Conservation (phyloP, 371 early-diverging fungal species). For the Mucor indicus region DNA sequence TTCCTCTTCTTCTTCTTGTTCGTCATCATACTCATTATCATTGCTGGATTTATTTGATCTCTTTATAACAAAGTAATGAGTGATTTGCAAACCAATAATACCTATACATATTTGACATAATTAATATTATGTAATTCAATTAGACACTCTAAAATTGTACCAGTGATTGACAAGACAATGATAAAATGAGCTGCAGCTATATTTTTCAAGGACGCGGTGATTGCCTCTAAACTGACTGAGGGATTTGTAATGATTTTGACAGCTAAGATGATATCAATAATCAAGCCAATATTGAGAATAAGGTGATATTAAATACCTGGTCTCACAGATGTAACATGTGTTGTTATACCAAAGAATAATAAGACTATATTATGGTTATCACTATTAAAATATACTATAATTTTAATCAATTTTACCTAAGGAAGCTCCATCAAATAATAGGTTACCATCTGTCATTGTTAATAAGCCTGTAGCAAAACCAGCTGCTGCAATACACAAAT, state of each 20-base stretch:
- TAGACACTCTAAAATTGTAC: background rate
- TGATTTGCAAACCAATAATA: conserved; percentile 45
- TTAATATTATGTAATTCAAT: background rate
- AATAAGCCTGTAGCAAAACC: conserved; percentile 44
- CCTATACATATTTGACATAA: conserved; percentile 8
- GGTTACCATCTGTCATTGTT: conserved; percentile 35
- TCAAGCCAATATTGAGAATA: no score
- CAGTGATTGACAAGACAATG: conserved; percentile 40
- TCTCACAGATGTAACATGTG: conserved; percentile 37
- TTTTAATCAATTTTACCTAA: conserved; percentile 23
- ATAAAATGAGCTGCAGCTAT: conserved; percentile 50
- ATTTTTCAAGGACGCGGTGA: conserved; percentile 22
- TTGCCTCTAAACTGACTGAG: no score
- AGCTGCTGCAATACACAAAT: conserved; percentile 37
- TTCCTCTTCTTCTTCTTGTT: conserved; percentile 4
- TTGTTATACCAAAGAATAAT: conserved; percentile 39
- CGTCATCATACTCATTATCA: background rate
- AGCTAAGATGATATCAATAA: no score
- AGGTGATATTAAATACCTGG: no score
- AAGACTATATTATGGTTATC: conserved; percentile 15
- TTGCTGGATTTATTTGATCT: background rate
- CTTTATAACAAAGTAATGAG: conserved; percentile 43
- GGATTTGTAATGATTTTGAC: no score
- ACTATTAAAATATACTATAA: background rate
- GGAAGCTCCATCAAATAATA: conserved; percentile 49